These are phyloP conservation scores for Cryptosporidium tyzzeri DNA, from an alignment of 169 alveolate genomes.

Conservation along the genomic window DNA sequence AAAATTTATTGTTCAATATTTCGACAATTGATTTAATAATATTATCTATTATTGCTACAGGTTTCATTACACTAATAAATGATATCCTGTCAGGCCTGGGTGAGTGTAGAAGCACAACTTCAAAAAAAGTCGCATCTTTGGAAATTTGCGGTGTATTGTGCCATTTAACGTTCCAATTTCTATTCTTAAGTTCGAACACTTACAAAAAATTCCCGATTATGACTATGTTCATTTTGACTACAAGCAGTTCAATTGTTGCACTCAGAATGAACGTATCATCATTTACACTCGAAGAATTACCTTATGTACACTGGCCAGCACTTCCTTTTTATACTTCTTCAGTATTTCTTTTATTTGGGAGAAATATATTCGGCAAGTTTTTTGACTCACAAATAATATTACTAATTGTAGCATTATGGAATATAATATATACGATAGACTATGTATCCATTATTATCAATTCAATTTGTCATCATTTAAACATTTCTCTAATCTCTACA, in stretches of 20 bases:
- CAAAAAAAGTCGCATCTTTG: constrained; percentile 34
- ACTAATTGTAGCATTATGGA: constrained; percentile 39
- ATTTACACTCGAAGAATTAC: constrained; percentile 60
- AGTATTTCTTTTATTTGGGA: constrained; percentile 37
- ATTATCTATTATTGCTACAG: constrained; percentile 1
- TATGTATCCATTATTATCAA: constrained; percentile 7
- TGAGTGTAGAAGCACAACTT: background rate
- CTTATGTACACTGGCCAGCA: constrained; percentile 66
- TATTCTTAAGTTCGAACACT: constrained; percentile 25
- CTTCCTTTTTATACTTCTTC: constrained; percentile 64
- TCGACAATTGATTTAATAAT: constrained; percentile 9
- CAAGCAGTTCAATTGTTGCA: constrained; percentile 62
- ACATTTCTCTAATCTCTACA: constrained; percentile 23
- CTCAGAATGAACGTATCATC: constrained; percentile 72
- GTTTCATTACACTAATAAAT: constrained; percentile 38
- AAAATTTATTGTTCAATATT: background rate
- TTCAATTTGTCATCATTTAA: constrained; percentile 43
- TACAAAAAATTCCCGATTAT: constrained; percentile 10
- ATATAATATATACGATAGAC: constrained; percentile 37
- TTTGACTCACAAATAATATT: constrained; percentile 20
- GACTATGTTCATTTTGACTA: constrained; percentile 18
- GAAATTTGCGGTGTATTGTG: constrained; percentile 58
- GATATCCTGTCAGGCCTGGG: constrained; percentile 14
- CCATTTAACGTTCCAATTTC: constrained; percentile 55
- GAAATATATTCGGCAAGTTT: background rate